Base-by-base conservation (phyloP, 2,329 filamentous ascomycete genomes). In the Leptographium radiaticola region DNA sequence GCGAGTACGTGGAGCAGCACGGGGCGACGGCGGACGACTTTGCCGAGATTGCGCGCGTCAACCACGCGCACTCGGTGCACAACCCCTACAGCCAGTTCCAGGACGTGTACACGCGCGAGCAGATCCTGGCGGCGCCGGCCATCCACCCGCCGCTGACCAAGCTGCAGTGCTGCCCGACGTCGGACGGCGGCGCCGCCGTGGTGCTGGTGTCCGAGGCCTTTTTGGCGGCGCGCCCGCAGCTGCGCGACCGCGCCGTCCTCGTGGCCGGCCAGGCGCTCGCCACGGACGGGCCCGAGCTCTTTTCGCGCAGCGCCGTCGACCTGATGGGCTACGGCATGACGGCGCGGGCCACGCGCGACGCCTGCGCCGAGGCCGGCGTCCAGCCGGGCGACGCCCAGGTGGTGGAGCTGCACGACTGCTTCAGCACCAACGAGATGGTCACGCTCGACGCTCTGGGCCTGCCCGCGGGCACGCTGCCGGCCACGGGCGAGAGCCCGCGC, bases 11-110 rank as follows among this genome's bases (percentile, higher is more conserved):
- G 74, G 89, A 96, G 73, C 91, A 88, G 64, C 89, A 87, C 68
- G 91, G 90, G 54, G 93, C 91, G 56, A 87, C 76, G 63, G 65
- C 77, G 12, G 83, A 87, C 61, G 91, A 97, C 74, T 96, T 97
- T 69, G 91, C 87, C 38, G 91, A 97, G 72, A 96, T 97, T 64
- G 91, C 82, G 11, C 83, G 91, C 61, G 71, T 97, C 66, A 97
- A 95, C 75, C 91, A 97, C 70, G 83, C 83, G 58, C 93, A 98
- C 77, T 90, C 84, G 25, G 85, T 85, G 67, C 81, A 85, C 61
- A 97, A 97, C 75, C 91, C 91, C 11, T 98, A 98, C 76, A 91
- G 89, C n/a, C 91, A 97, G 70, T 97, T 98, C 76, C 86, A 85
- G 64, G 81, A 94, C 64, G 87, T 91, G 66, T 97, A 97, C 74